phyloP scores from a whole-genome alignment of 345 rosid genomes.

The Eucalyptus pauciflora region DNA sequence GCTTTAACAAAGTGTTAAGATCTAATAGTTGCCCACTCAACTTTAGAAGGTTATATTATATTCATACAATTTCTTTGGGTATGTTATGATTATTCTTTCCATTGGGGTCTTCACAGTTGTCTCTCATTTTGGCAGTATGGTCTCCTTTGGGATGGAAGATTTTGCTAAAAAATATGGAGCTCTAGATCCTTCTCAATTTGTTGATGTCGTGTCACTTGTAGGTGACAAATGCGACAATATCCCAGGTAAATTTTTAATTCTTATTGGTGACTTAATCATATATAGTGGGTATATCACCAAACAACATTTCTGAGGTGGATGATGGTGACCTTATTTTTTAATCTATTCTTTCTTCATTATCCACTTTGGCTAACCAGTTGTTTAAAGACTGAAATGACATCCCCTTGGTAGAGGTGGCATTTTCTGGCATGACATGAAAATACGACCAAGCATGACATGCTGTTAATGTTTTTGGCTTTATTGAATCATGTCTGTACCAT shows the following conservation, averaged over 20 bases:
- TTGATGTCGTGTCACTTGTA: conserved; percentile 68
- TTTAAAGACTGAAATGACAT: background rate
- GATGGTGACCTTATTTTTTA: background rate
- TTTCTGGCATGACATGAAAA: background rate
- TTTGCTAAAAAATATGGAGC: conserved; percentile 71
- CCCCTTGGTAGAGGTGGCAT: background rate
- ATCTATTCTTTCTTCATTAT: background rate
- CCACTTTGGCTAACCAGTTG: background rate
- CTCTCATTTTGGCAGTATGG: conserved; percentile 47
- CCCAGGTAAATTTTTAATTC: conserved; percentile 43
- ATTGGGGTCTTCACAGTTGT: background rate
- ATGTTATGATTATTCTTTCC: background rate
- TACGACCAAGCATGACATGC: background rate
- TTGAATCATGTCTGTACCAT: background rate
- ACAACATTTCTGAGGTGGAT: background rate
- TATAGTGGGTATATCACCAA: background rate
- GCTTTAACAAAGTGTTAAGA: background rate
- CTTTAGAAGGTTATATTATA: background rate
- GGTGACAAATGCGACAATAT: conserved; percentile 87
- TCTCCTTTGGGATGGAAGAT: conserved; percentile 87
- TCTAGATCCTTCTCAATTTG: conserved; percentile 77
- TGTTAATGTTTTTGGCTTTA: background rate
- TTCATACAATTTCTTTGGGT: background rate
- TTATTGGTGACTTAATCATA: background rate
- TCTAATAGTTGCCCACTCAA: background rate